These are phyloP conservation scores for Naegleria gruberi DNA, from an alignment of 208 protist species.

Conservation along the genomic window DNA sequence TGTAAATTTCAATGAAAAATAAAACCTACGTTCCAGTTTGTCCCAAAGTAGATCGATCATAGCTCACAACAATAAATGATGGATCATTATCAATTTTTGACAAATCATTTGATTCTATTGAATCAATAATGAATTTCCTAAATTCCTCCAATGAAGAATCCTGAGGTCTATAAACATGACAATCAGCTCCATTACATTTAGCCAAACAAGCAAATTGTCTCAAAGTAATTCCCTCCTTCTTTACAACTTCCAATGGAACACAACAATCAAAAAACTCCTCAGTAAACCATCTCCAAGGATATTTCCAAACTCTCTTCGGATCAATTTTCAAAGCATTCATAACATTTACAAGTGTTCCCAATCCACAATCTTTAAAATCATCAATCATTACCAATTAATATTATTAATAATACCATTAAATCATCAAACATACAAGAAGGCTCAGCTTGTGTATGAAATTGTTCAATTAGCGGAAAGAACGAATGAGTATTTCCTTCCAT, in stretches of 20 bases:
- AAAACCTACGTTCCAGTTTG: slow-evolving; percentile 6
- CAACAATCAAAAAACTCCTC: slow-evolving; percentile 32
- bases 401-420: background rate
- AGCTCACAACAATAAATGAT: slow-evolving; percentile 26
- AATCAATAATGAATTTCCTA: background rate
- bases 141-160: background rate
- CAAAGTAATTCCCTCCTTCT: slow-evolving; percentile 38
- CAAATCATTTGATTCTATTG: background rate
- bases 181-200: slow-evolving; percentile 30
- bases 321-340: slow-evolving; percentile 39
- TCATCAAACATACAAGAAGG: slow-evolving; percentile 22
- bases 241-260: slow-evolving; percentile 20
- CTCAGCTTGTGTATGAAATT: slow-evolving; percentile 37
- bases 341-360: slow-evolving; percentile 29
- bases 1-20: background rate
- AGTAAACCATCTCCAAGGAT: slow-evolving; percentile 21
- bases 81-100: background rate
- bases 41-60: slow-evolving; percentile 24
- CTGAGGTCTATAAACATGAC: background rate
- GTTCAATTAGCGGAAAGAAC: slow-evolving; percentile 32
- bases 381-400: background rate
- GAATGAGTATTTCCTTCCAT: slow-evolving; percentile 5
- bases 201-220: slow-evolving; percentile 29
- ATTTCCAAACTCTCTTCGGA: slow-evolving; percentile 27
- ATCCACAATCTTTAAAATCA: slow-evolving; percentile 18